phyloP scores from a whole-genome alignment of 1,284 basidiomycete species.

The Waitea zeae region DNA sequence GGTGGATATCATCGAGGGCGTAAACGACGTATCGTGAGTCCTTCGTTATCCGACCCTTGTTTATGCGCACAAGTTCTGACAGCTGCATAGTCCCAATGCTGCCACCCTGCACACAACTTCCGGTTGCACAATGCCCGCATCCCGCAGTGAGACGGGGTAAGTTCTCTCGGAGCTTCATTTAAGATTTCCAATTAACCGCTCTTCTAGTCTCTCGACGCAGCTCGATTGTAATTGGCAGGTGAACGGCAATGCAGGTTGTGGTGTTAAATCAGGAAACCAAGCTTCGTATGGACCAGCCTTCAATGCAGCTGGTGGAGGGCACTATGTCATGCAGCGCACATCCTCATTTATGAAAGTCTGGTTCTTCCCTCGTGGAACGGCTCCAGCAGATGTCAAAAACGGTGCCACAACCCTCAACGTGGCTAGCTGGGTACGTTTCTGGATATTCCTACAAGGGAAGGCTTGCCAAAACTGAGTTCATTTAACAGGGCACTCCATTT shows the following conservation, averaged over 20 bases:
- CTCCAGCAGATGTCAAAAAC: constrained; percentile 26
- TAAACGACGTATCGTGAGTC: constrained; percentile 3
- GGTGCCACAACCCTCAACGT: constrained; percentile 25
- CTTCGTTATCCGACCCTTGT: too few species aligned
- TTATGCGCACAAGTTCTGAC: neutral
- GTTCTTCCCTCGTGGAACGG: constrained; percentile 34
- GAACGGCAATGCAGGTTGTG: constrained; percentile 47
- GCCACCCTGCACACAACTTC: constrained; percentile 25
- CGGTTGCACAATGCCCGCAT: neutral
- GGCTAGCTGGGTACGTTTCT: constrained; percentile 22
- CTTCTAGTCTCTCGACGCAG: constrained; percentile 4
- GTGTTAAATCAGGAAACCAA: constrained; percentile 26
- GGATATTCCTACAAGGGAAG: neutral
- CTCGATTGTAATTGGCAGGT: constrained; percentile 14
- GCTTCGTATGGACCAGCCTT: constrained; percentile 42
- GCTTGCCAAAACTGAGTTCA: neutral
- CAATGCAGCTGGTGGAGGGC: constrained; percentile 46
- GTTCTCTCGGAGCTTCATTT: too few species aligned
- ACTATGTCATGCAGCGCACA: constrained; percentile 37
- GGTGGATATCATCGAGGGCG: constrained; percentile 12
- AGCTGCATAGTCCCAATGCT: constrained; percentile 8
- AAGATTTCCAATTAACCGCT: too few species aligned
- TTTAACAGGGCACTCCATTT: constrained; percentile 28
- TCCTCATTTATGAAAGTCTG: constrained; percentile 30
- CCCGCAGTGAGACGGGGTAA: constrained; percentile 23